A percentile compares a stretch with the other conserved stretches of the same genome.
phyloP scores from a whole-genome alignment of 805 yeast species.

The Yarrowia sp. region DNA sequence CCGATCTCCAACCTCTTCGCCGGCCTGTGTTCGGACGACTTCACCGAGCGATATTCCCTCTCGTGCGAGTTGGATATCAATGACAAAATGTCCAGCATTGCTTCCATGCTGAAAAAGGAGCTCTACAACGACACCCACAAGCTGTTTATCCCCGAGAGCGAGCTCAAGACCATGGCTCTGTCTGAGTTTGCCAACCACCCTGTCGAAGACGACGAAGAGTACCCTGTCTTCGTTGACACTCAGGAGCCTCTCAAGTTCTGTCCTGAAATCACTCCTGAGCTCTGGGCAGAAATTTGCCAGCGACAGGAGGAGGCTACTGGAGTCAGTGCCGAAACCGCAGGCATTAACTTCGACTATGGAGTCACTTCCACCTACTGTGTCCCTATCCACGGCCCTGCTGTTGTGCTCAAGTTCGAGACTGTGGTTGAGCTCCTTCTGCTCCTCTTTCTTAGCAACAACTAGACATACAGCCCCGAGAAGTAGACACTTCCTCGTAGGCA shows the following conservation, averaged over 20 bases:
- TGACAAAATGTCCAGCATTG: background rate
- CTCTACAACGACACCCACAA: background rate
- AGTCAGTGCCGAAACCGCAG: background rate
- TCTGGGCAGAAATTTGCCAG: background rate
- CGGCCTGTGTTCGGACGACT: background rate
- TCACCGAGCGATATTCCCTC: background rate
- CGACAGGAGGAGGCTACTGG: conserved; percentile 3
- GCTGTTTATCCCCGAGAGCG: background rate
- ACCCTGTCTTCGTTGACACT: background rate
- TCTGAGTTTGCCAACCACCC: background rate
- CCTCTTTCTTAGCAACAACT: background rate
- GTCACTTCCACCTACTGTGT: conserved; percentile 3
- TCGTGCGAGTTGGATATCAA: background rate
- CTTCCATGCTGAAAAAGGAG: background rate
- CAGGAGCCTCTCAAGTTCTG: background rate
- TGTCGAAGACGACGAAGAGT: background rate
- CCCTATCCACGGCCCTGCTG: conserved; percentile 7
- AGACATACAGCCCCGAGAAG: background rate
- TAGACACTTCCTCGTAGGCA: background rate
- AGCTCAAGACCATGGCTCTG: background rate
- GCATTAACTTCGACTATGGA: conserved; percentile 16
- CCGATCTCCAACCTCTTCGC: conserved; percentile 7
- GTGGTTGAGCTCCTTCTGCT: conserved; percentile 2
- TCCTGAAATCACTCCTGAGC: background rate
- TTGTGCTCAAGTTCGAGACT: conserved; percentile 1